Conservation (phyloP, 768 basidiomycete species). For the Holtermannia corniformis region DNA sequence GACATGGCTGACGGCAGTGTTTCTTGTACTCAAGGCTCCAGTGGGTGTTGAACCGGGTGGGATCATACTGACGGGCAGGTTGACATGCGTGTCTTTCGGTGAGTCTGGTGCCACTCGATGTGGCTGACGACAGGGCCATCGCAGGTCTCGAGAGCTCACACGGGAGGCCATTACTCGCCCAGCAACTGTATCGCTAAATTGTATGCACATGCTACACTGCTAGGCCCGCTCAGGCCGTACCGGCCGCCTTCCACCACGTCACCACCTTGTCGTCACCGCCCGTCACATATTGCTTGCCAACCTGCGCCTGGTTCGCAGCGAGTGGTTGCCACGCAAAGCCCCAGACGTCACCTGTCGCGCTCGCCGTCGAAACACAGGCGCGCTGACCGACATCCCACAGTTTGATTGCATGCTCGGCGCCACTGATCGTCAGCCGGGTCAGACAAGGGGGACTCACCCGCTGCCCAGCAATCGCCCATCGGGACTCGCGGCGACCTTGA, state of each 20-base stretch:
- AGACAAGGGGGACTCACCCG: constrained; percentile 49
- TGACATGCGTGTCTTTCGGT: background rate
- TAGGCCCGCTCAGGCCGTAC: constrained; percentile 15
- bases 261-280: constrained; percentile 37
- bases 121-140: background rate
- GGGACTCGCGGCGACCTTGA: constrained; percentile 70
- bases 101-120: background rate
- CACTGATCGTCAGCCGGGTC: constrained; percentile 14
- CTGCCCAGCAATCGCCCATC: constrained; percentile 70
- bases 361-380: constrained; percentile 24
- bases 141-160: background rate
- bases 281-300: constrained; percentile 34
- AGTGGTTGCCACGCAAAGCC: constrained; percentile 38
- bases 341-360: constrained; percentile 34
- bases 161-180: background rate
- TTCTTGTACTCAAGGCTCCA: background rate
- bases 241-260: constrained; percentile 35
- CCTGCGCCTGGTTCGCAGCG: constrained; percentile 9
- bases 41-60: background rate
- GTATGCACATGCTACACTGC: too few species aligned
- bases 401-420: constrained; percentile 35
- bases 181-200: background rate
- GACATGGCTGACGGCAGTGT: background rate
- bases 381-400: constrained; percentile 40
- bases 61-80: background rate